These are phyloP conservation scores for Apiosordaria backusii DNA, from an alignment of 495 filamentous ascomycete species.

Conservation along the genomic window DNA sequence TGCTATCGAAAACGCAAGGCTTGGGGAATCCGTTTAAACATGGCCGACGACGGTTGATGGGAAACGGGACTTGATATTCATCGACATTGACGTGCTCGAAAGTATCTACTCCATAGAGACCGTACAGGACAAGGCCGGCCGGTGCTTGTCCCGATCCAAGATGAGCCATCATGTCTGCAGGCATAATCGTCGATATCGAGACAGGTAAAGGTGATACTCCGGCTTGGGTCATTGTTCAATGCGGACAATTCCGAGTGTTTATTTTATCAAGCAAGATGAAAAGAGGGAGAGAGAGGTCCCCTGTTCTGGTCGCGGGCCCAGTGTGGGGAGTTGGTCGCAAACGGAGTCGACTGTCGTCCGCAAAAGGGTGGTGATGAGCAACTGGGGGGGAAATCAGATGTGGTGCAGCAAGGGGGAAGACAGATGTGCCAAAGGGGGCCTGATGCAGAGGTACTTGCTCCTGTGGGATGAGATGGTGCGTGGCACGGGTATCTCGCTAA, in stretches of 20 bases:
- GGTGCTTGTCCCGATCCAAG: conserved; percentile 6
- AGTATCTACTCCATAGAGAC: neutral
- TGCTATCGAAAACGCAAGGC: conserved; percentile 9
- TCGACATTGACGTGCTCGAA: conserved; percentile 8
- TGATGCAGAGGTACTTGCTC: conserved; percentile 6
- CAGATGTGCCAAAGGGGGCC: conserved; percentile 1
- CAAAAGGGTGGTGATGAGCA: conserved; percentile 1
- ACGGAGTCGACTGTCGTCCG: neutral
- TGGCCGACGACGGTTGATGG: conserved; percentile 9
- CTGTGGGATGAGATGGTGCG: neutral
- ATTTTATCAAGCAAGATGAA: conserved; percentile 10
- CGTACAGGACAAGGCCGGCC: conserved; percentile 1
- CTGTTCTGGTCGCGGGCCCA: neutral
- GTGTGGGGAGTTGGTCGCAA: conserved; percentile 10
- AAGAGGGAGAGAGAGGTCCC: conserved; percentile 3
- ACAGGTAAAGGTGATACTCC: conserved; percentile 1
- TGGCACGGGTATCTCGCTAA: conserved; percentile 14
- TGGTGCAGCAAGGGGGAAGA: neutral
- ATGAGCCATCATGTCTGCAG: conserved; percentile 9
- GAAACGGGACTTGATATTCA: conserved; percentile 4
- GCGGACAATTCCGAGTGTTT: conserved; percentile 14
- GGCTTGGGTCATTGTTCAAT: conserved; percentile 8
- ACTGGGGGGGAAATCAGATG: neutral
- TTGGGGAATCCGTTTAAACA: neutral
- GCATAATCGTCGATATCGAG: conserved; percentile 16